Conservation (phyloP, 176 grass and related monocot genomes). For the Paspalum vaginatum region DNA sequence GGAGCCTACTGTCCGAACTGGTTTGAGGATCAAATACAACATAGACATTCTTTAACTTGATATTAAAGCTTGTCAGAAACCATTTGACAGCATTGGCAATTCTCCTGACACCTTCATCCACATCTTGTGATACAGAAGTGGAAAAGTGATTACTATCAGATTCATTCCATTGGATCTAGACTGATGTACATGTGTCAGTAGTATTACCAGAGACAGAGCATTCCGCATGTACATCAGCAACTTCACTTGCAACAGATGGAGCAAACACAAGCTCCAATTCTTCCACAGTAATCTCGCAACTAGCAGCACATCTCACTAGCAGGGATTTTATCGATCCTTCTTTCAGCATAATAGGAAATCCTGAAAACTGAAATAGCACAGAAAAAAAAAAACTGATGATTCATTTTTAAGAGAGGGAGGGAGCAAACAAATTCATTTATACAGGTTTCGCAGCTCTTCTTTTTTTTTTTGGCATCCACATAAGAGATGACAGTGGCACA, state of each 20-base stretch:
- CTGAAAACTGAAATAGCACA: constrained; percentile 69
- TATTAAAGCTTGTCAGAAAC: constrained; percentile 91
- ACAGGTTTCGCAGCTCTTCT: too few species aligned
- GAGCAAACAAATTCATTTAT: constrained; percentile 9
- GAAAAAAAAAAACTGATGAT: constrained; percentile 11
- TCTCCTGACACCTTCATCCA: constrained; percentile 93
- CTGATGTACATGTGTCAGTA: constrained; percentile 35
- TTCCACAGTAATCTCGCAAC: constrained; percentile 81
- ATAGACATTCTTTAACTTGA: constrained; percentile 80
- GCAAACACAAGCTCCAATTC: constrained; percentile 83
- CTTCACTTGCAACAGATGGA: constrained; percentile 59
- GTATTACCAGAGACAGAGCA: constrained; percentile 56
- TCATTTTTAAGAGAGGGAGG: not conserved
- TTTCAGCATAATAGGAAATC: constrained; percentile 68
- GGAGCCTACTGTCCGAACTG: constrained; percentile 47
- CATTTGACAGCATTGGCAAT: constrained; percentile 89
- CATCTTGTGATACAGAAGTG: constrained; percentile 66
- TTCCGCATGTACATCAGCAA: constrained; percentile 49
- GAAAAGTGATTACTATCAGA: constrained; percentile 49
- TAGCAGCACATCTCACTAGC: constrained; percentile 74
- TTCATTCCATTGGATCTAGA: constrained; percentile 43
- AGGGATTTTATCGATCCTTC: constrained; percentile 97
- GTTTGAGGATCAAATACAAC: constrained; percentile 81
- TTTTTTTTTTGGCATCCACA: not conserved
- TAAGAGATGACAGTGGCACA: not conserved